These are phyloP conservation scores for Falciphora oryzae DNA, from an alignment of 2,329 filamentous ascomycete species.

Conservation along the genomic window DNA sequence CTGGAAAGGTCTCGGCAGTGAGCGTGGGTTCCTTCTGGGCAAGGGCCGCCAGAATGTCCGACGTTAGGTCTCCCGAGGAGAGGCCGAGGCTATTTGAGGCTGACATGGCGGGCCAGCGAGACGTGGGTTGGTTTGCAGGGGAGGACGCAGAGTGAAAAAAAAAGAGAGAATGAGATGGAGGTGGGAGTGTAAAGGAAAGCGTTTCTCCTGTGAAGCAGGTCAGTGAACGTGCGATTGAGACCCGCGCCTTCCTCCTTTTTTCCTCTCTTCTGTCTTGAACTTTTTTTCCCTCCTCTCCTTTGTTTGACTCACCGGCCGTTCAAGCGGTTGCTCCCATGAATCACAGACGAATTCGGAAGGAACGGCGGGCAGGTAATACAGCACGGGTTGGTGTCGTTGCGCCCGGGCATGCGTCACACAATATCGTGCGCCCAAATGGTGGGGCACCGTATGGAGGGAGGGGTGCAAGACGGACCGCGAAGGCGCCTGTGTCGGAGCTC, in stretches of 20 bases:
- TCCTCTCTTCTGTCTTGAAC: not conserved
- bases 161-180: not conserved
- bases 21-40: conserved; percentile 58
- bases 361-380: not conserved
- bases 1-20: conserved; percentile 65
- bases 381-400: not conserved
- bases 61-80: conserved; percentile 51
- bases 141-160: too few species aligned
- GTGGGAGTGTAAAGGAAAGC: not conserved
- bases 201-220: not conserved
- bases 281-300: not conserved
- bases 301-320: not conserved
- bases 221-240: too few species aligned
- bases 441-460: not conserved
- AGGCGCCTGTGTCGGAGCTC: not conserved
- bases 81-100: conserved; percentile 3
- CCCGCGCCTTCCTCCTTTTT: not conserved
- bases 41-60: conserved; percentile 60
- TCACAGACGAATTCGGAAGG: not conserved
- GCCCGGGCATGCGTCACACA: not conserved
- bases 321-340: not conserved
- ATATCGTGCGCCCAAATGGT: not conserved
- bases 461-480: not conserved
- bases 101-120: conserved; percentile 2
- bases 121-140: not conserved